These are phyloP conservation scores for Osmozyma mogii DNA, from an alignment of 805 yeast genomes.

Conservation along the genomic window DNA sequence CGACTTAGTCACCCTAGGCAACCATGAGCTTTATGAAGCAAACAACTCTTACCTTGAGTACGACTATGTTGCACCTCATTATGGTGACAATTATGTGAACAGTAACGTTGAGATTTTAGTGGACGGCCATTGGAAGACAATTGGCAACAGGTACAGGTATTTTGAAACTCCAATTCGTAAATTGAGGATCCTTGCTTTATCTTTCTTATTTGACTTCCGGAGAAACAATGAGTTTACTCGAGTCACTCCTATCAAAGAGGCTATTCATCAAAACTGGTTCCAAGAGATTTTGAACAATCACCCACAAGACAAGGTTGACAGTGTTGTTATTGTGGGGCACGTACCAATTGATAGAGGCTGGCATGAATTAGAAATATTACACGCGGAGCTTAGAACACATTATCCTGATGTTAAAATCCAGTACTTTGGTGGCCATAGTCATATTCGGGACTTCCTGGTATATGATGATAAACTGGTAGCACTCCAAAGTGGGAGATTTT, in stretches of 20 bases:
- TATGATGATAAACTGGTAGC: constrained; percentile 65
- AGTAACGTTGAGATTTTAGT: constrained; percentile 61
- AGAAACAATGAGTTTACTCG: constrained; percentile 50
- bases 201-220: constrained; percentile 72
- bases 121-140: constrained; percentile 43
- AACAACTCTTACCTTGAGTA: constrained; percentile 61
- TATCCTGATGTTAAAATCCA: constrained; percentile 66
- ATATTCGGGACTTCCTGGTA: constrained; percentile 73
- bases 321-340: constrained; percentile 71
- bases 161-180: constrained; percentile 53
- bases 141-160: constrained; percentile 61
- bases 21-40: constrained; percentile 77
- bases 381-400: constrained; percentile 41
- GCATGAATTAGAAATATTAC: constrained; percentile 44
- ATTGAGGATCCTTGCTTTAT: constrained; percentile 55
- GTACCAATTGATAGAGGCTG: constrained; percentile 52
- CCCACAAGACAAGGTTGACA: constrained; percentile 43
- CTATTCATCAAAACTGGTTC: constrained; percentile 60
- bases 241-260: constrained; percentile 54
- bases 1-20: constrained; percentile 80
- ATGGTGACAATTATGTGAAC: constrained; percentile 57
- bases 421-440: constrained; percentile 92
- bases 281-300: constrained; percentile 27
- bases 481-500: constrained; percentile 86
- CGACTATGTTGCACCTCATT: constrained; percentile 48